Evolutionary conservation across 1,284 basidiomycete species (phyloP), one percentile per base, ranked within the genome.

Genomic region (Leccinum subrobustum): DNA sequence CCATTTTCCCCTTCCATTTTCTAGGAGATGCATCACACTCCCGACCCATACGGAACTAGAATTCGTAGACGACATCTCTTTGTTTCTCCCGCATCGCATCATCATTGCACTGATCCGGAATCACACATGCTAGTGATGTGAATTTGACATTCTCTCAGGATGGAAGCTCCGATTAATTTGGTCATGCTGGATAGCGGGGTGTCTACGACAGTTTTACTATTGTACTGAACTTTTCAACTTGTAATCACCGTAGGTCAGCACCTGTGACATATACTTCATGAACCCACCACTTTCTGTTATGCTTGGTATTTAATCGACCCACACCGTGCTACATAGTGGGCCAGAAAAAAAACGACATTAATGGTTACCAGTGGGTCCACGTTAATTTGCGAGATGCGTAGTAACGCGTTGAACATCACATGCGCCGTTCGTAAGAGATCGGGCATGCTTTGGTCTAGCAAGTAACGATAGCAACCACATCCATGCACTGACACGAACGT

Each of bases 201-300:
- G 59, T 20, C 35, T 33, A 27, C 31, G 18, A 47, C n/a, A 58
- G 4, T 14, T 58, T 18, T 29, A 29, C 8, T 35, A 16, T 6
- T 27, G 29, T 56, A 20, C 6, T 29, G 12, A 47, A 51, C 44
- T 35, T 37, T 33, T 33, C 6, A 27, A 35, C 27, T 25, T 47
- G 37, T 61, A 47, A 61, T 61, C 27, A 47, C 60, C 60, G 54
- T 61, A 12, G 16, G 48, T 20, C n/a, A 39, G 61, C 20, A 33
- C 37, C 25, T 25, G 25, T 25, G 25, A 25, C 31, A 25, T 50
- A 61, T 12, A 31, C 25, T 20, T 20, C 18, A 59, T 51, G 27
- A 35, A n/a, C 52, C 25, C 18, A 9, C 33, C 7, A 16, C 18
- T 5, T 31, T 47, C 29, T 35, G 16, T 62, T 33, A 54, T 33